Evolutionary conservation across 495 filamentous ascomycete genomes (phyloP).

Genomic region (Acidiella bohemica): DNA sequence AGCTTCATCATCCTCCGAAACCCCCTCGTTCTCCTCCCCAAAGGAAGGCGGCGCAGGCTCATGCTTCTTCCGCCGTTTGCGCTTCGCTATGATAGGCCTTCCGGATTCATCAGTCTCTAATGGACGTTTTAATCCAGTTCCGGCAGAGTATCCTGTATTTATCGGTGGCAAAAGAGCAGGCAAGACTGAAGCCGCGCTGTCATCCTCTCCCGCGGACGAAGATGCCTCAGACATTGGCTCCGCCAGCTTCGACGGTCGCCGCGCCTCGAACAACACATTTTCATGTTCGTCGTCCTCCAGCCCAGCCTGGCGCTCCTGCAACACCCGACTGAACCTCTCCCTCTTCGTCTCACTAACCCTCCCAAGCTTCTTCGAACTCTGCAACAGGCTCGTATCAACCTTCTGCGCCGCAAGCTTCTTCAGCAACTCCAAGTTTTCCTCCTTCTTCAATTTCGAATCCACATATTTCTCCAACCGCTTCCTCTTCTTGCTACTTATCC

Average conservation of each 20-base stretch:
- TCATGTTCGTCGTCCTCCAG: conserved; percentile 38
- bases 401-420: conserved; percentile 65
- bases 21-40: too few relatives aligned
- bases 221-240: too few relatives aligned
- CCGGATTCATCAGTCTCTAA: conserved; percentile 66
- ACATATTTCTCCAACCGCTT: conserved; percentile 96
- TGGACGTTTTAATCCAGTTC: conserved; percentile 76
- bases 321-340: conserved; percentile 45
- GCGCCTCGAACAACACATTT: conserved; percentile 33
- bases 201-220: conserved; percentile 5
- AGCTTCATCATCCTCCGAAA: conserved; percentile 1
- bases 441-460: conserved; percentile 86
- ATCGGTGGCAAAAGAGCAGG: background rate
- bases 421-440: conserved; percentile 75
- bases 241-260: too few relatives aligned
- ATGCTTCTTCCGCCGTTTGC: conserved; percentile 24
- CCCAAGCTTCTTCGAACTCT: conserved; percentile 66
- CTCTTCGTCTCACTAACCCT: conserved; percentile 49
- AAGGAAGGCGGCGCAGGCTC: background rate
- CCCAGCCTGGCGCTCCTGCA: conserved; percentile 46
- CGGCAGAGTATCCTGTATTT: conserved; percentile 29
- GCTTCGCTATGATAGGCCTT: conserved; percentile 64
- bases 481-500: conserved; percentile 79
- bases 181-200: conserved; percentile 5
- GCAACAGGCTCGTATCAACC: conserved; percentile 67